These are phyloP conservation scores for Aotearoamyces nothofagi DNA, from an alignment of 2,329 filamentous ascomycete genomes.

Conservation along the genomic window DNA sequence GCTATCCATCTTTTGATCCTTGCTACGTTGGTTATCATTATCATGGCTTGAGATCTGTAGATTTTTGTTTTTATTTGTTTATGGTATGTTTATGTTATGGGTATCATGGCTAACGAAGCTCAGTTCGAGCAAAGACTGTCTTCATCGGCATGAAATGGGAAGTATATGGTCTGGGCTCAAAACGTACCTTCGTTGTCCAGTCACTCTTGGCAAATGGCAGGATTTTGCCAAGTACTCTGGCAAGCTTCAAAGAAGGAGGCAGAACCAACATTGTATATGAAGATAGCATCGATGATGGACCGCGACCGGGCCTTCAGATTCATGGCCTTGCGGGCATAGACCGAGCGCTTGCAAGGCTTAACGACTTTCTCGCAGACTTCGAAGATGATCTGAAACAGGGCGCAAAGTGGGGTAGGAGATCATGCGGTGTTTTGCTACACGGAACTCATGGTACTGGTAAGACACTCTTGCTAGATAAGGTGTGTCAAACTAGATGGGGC, in stretches of 20 bases:
- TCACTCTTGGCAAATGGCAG: constrained; percentile 34
- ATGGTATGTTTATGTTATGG: not conserved
- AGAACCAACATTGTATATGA: constrained; percentile 6
- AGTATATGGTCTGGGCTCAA: constrained; percentile 35
- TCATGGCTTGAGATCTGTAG: no score
- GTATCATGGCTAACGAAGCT: constrained; percentile 8
- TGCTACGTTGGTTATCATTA: no score
- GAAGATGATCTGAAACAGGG: constrained; percentile 19
- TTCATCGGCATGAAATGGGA: constrained; percentile 59
- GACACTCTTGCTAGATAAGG: constrained; percentile 51
- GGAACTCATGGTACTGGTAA: constrained; percentile 80
- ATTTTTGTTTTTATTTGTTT: not conserved
- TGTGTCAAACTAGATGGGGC: constrained; percentile 56
- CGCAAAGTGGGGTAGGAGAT: constrained; percentile 12
- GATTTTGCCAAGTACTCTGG: constrained; percentile 28
- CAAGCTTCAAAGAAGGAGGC: constrained; percentile 10
- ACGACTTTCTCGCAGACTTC: constrained; percentile 46
- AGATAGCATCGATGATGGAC: constrained; percentile 4
- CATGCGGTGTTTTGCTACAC: constrained; percentile 38
- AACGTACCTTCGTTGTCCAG: constrained; percentile 44
- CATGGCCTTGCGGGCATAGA: constrained; percentile 53
- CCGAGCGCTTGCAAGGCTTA: constrained; percentile 47
- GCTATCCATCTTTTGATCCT: no score
- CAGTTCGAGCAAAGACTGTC: constrained; percentile 50
- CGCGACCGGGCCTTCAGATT: constrained; percentile 24